Base-by-base conservation (phyloP, 345 rosid genomes). In the Populus deltoides region DNA sequence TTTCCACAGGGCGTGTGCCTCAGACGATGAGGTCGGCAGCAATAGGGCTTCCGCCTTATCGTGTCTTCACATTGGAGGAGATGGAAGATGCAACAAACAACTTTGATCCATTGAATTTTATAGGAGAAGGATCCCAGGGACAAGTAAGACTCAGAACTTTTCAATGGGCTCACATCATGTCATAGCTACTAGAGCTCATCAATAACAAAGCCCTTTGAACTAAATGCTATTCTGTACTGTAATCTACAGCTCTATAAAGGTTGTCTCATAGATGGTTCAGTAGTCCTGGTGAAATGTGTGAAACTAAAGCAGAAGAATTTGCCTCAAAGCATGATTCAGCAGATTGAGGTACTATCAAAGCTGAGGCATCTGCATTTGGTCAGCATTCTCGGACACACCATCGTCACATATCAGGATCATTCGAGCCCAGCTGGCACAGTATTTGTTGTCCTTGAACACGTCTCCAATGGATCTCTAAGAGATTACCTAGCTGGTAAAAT, bases 361-460 rank as follows among this genome's bases (percentile, higher is more conserved):
- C 85, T 95, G 33, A 90, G 99, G 81, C 97, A 95, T 80, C 75
- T 88, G 80, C 92, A 93, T 85, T 82, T 95, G 87, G 94, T 88
- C 74, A 91, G 97, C 45, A 88, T 91, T 85, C 90, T 93, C 33
- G 99, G 99, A 79, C 97, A 95, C 74, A 90, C 94, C 81, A 83
- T 91, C 11, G 93, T 87, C 22, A 88, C 89, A 76, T 86, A 86
- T 75, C 92, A 90, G 86, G 97, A 92, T 45, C 95, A 90, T 80
- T 87, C 92, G 65, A 89, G 86, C 36, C 77, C 85, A 29, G 73
- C 83, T 27, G 83, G 79, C 84, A 87, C 89, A 1, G 85, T 92
- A 67, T 95, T 90, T 67, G 79, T 93, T 33, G 88, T 95, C 73
- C 89, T 90, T 70, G 96, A 95, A 75, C 84, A 92, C 81, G 73